Evolutionary conservation across 148 eudicot species (phyloP), one percentile per base, ranked within the genome.

Genomic region (Pouteria glomerata): DNA sequence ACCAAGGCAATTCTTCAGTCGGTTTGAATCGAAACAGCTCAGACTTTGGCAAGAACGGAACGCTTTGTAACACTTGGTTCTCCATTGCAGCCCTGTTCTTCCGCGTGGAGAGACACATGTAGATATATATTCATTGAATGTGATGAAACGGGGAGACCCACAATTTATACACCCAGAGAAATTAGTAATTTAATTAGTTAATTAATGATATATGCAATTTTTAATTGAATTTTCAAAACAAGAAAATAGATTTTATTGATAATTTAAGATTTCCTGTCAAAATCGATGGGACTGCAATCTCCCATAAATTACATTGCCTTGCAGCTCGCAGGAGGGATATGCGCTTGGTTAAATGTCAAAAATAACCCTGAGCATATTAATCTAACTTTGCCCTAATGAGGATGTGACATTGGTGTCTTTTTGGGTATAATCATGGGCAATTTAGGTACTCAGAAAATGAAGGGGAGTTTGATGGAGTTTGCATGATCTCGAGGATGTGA

Each of bases 251-350:
- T n/a, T n/a, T n/a, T n/a, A n/a, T n/a, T n/a, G n/a, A 68, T 26
- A 63, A 63, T 42, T 50, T 63, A 47, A 79, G 82, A 82, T 79
- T 68, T 27, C 55, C 66, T 73, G 82, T 72, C 82, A 75, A 68
- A 18, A 42, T 56, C 18, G 82, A 79, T 61, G 72, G 34, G 85
- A 82, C 78, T 60, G 65, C 73, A 68, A 74, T 74, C 77, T 63
- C 56, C 68, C 78, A 48, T 26, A 48, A 65, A 69, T 70, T 60
- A 23, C 48, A 44, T 39, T 26, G 24, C 34, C 5, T 48, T 58
- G 64, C 44, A 12, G 8, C 52, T 56, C 35, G 31, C 77, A 71
- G 71, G 52, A 37, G 72, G 76, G 72, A 72, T 68, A 68, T 68
- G 31, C 29, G 1, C 45, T 18, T 13, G 5, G n/a, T 1, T 6